A percentile compares a stretch with the other conserved stretches of the same genome.
phyloP scores from a whole-genome alignment of 2,329 filamentous ascomycete genomes.

The Sporothrix globosa region DNA sequence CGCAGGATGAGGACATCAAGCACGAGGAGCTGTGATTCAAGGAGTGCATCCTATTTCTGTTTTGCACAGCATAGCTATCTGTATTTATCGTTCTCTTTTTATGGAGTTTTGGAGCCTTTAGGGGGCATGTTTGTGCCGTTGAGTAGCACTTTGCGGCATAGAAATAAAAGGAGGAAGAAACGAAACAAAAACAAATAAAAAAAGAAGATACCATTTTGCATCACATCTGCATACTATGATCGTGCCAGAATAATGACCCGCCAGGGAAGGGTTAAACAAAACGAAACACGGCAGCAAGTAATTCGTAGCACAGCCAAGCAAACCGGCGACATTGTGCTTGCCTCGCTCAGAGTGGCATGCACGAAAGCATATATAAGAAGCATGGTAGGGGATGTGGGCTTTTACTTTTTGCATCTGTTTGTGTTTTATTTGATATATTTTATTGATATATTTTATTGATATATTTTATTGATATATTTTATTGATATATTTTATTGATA shows the following conservation, averaged over 20 bases:
- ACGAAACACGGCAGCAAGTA: neutral
- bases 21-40: constrained; percentile 43
- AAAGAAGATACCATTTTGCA: neutral
- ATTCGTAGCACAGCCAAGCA: constrained; percentile 6
- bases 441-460: too few relatives aligned
- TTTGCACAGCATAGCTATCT: neutral
- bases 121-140: neutral
- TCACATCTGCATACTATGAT: neutral
- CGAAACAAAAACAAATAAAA: neutral
- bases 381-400: too few relatives aligned
- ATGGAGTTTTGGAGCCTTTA: constrained; percentile 5
- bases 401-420: too few relatives aligned
- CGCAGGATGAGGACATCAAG: constrained; percentile 39
- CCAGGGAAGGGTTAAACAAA: constrained; percentile 11
- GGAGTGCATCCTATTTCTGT: neutral
- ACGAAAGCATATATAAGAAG: neutral
- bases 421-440: too few relatives aligned
- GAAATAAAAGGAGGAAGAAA: constrained; percentile 3
- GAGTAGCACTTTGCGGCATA: neutral
- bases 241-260: neutral
- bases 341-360: neutral
- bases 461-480: too few relatives aligned
- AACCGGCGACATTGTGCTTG: neutral
- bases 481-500: too few relatives aligned
- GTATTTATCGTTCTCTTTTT: neutral